These are phyloP conservation scores for Geotrichum macrosporum DNA, from an alignment of 1,139 yeast genomes.

Conservation along the genomic window DNA sequence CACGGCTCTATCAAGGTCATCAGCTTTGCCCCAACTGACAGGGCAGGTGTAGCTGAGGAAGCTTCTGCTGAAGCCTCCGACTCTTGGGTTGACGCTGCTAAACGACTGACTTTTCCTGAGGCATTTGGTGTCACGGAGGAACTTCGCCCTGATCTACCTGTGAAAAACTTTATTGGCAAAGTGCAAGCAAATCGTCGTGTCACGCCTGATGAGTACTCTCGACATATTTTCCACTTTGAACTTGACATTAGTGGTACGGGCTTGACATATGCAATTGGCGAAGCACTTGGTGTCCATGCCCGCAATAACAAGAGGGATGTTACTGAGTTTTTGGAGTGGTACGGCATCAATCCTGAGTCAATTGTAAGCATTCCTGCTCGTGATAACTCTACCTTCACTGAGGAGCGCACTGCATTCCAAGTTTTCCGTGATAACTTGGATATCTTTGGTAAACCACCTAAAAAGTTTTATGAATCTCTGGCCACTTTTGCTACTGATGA, in stretches of 20 bases:
- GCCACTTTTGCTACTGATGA: conserved; percentile 69
- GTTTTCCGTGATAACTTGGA: conserved; percentile 76
- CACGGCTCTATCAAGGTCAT: conserved; percentile 32
- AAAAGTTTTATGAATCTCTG: conserved; percentile 83
- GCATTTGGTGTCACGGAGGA: conserved; percentile 55
- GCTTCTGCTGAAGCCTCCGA: conserved; percentile 44
- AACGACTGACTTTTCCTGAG: conserved; percentile 74
- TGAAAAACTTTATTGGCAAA: conserved; percentile 77
- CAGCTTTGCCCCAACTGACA: conserved; percentile 29
- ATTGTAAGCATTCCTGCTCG: conserved; percentile 68
- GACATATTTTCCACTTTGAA: conserved; percentile 96
- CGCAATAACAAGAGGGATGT: conserved; percentile 69
- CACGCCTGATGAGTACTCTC: conserved; percentile 85
- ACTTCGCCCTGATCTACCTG: conserved; percentile 88
- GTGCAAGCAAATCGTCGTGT: conserved; percentile 90
- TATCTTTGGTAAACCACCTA: conserved; percentile 91
- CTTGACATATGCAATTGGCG: conserved; percentile 88
- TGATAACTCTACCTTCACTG: conserved; percentile 55
- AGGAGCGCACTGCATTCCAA: conserved; percentile 78
- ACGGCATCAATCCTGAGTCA: conserved; percentile 66
- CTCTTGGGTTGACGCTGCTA: conserved; percentile 55
- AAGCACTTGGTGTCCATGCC: conserved; percentile 94
- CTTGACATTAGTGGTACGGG: conserved; percentile 90
- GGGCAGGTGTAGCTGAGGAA: conserved; percentile 46
- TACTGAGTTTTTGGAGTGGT: conserved; percentile 61